These are phyloP conservation scores for Sporothrix phasma DNA, from an alignment of 2,329 filamentous ascomycete genomes.

Conservation along the genomic window DNA sequence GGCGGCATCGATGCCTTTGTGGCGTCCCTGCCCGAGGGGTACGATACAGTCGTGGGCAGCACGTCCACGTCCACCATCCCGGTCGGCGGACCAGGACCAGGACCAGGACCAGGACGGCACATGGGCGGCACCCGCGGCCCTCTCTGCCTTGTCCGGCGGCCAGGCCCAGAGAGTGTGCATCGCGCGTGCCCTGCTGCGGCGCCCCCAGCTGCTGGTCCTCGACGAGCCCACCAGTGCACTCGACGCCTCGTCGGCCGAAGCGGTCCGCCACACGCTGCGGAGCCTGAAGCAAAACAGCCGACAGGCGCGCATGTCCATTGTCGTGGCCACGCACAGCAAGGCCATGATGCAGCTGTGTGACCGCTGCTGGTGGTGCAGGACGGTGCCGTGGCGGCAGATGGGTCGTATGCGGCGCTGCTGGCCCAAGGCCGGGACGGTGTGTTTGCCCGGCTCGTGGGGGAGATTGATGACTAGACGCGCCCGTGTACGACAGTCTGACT, in stretches of 20 bases:
- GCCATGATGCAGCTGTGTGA: constrained; percentile 83
- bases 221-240: constrained; percentile 76
- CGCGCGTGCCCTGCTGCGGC: constrained; percentile 63
- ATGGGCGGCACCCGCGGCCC: neutral
- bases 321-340: constrained; percentile 71
- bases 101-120: no score
- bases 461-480: constrained; percentile 16
- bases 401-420: constrained; percentile 51
- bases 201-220: constrained; percentile 63
- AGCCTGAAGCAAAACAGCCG: neutral
- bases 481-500: neutral
- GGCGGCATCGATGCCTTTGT: constrained; percentile 69
- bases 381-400: constrained; percentile 55
- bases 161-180: constrained; percentile 77
- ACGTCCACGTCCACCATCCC: constrained; percentile 37
- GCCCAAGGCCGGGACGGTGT: constrained; percentile 24
- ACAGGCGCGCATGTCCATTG: constrained; percentile 48
- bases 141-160: constrained; percentile 60
- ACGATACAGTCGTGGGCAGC: constrained; percentile 65
- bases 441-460: constrained; percentile 40
- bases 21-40: constrained; percentile 56
- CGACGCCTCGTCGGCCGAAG: constrained; percentile 56
- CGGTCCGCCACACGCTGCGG: constrained; percentile 41
- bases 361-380: constrained; percentile 62
- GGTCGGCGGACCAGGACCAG: no score